Evolutionary conservation across 2,329 filamentous ascomycete genomes (phyloP).

Genomic region (Boeremia exigua): DNA sequence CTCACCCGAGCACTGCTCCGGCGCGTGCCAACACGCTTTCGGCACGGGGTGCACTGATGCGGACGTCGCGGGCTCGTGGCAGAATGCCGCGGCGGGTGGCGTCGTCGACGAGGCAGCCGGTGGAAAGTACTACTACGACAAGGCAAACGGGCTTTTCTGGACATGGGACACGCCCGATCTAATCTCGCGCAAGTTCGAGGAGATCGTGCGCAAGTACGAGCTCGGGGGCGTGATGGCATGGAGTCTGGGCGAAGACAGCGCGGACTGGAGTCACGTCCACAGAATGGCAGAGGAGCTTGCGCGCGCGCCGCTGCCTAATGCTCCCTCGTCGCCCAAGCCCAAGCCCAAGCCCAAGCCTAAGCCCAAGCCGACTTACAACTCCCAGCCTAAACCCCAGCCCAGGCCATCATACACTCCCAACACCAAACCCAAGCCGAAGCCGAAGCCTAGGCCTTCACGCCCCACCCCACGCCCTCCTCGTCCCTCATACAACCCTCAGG

Average conservation of each 20-base stretch:
- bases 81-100: slow-evolving; percentile 60
- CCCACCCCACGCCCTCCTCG: neutral
- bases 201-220: slow-evolving; percentile 61
- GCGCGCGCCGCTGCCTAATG: neutral
- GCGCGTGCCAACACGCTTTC: slow-evolving; percentile 42
- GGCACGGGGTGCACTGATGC: slow-evolving; percentile 53
- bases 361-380: neutral
- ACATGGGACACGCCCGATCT: slow-evolving; percentile 71
- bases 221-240: slow-evolving; percentile 78
- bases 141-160: slow-evolving; percentile 68
- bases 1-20: slow-evolving; percentile 35
- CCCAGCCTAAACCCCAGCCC: neutral
- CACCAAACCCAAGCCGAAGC: neutral
- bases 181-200: slow-evolving; percentile 66
- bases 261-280: slow-evolving; percentile 50
- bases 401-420: neutral
- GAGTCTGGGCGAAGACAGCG: slow-evolving; percentile 72
- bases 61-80: slow-evolving; percentile 64
- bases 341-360: neutral
- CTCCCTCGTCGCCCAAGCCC: neutral
- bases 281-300: slow-evolving; percentile 46
- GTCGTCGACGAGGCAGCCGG: slow-evolving; percentile 64
- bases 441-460: neutral
- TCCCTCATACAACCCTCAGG: neutral
- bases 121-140: slow-evolving; percentile 74